Base-by-base conservation (phyloP, 331 rosid species). In the Spiraea crenata region DNA sequence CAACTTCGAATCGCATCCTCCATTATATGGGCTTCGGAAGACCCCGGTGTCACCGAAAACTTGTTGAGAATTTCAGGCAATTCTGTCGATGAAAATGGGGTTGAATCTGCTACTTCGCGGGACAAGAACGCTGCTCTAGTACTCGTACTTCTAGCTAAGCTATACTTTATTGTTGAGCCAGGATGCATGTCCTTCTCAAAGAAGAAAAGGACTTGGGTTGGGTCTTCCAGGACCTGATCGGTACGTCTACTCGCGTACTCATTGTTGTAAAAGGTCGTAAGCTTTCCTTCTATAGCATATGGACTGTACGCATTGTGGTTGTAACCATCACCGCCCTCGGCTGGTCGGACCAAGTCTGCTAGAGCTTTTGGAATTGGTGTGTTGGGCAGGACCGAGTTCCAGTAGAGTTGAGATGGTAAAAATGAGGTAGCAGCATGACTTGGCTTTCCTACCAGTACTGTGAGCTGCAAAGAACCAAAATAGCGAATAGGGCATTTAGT, bases 361-460 rank as follows among this genome's bases (percentile, higher is more conserved):
- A 92, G 65, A 7, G 91, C 74, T 72, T 83, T 85, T 9, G 98
- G 98, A 61, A 92, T 86, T 4, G 84, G 82, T 7, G 98, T 86
- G 69, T 70, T 84, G 6, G 95, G 92, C 69, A 92, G 84, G 65
- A 58, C 63, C 0, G 91, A 85, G 0, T 74, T 73, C 96, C 96
- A 90, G 63, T 92, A 88, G n/a, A 85, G 72, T 67, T 90, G 84
- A 8, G 95, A 90, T n/a, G 88, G 69, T 66, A 79, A 52, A 58
- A 90, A 2, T 25, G 31, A 25, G 2, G 31, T 2, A 25, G 31
- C 84, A 42, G 86, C 98, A 74, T 80, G 82, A 71, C 82, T 72
- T 6, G 31, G 76, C 85, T 56, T 52, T 0, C 12, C 57, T 48
- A 69, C 82, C 67, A 85, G 0, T 0, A n/a, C 31, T 25, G 65